These are phyloP conservation scores for Aegilops speltoides DNA, from an alignment of 176 grass and related monocot species.

Conservation along the genomic window DNA sequence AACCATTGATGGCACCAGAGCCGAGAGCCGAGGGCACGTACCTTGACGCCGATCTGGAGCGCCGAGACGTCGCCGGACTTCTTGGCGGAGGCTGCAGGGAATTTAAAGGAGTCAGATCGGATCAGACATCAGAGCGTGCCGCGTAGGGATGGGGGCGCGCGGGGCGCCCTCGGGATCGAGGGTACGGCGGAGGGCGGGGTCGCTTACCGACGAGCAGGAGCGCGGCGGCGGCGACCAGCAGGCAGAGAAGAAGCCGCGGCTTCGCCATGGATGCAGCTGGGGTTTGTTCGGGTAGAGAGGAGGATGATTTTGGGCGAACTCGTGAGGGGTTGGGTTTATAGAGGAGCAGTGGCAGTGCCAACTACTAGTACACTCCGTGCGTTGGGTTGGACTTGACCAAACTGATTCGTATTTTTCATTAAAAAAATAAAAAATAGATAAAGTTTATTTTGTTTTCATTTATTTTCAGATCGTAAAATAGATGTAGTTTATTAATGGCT, in stretches of 20 bases:
- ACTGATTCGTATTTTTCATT: neutral
- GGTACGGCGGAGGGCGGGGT: too few species aligned
- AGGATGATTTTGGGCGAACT: neutral
- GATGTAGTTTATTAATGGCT: too few species aligned
- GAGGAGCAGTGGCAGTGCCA: neutral
- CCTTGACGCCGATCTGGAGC: slow-evolving; percentile 97
- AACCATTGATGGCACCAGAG: neutral
- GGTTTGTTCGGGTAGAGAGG: neutral
- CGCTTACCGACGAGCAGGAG: slow-evolving; percentile 46
- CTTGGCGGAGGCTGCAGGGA: slow-evolving; percentile 70
- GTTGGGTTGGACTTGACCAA: neutral
- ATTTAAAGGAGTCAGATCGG: neutral
- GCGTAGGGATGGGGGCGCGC: neutral
- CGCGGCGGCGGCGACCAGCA: slow-evolving; percentile 1
- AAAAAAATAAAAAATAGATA: neutral
- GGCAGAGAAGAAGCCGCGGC: slow-evolving; percentile 29
- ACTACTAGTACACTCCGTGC: neutral
- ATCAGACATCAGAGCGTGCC: slow-evolving; percentile 13
- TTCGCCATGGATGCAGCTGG: slow-evolving; percentile 46
- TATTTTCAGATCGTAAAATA: neutral
- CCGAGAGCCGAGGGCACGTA: neutral
- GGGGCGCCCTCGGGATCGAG: neutral
- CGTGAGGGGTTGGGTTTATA: neutral
- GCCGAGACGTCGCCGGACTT: slow-evolving; percentile 80
- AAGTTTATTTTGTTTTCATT: too few species aligned